Base-by-base conservation (phyloP, 192 early-diverging fungal species). In the Cetraspora pellucida region DNA sequence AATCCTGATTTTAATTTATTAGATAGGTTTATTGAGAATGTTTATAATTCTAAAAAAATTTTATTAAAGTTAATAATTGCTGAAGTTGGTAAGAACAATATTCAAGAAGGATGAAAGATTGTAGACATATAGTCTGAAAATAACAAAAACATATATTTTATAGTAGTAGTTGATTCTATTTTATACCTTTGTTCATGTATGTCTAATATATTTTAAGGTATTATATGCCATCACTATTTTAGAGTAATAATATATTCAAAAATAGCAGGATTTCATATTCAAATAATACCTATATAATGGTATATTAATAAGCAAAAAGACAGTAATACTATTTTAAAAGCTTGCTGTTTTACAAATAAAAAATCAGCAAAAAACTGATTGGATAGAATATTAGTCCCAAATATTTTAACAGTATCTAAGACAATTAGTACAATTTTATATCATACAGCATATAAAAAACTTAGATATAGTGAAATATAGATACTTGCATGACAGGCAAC, bases 11-110 rank as follows among this genome's bases (percentile, higher is more conserved):
- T 30, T 71, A 14, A 52, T 10, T 14, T 52, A 31, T n/a, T 14
- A 11, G 19, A 71, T 50, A 2, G 27, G 30, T 71, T 66, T 44
- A 17, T 66, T 66, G 31, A 66, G n/a, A n/a, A 66, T 43, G 4
- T 44, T 2, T 66, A 66, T 71, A 16, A 71, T 71, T 27, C 68
- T 27, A 71, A 71, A 54, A 47, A 71, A 71, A 71, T 71, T 54
- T 49, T 31, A 9, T 71, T 71, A 10, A 71, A 54, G 54, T 71
- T 28, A 28, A 71, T 71, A 23, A 71, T 54, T 71, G 68, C 68
- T 27, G 49, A 71, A 71, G 50, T 71, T 71, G 50, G 13, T 19
- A 27, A 71, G 54, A 27, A 71, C 13, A 71, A 30, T 54, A 13
- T 71, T 52, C 27, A 30, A 10, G 49, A 71, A 71, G 11, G 54